These are phyloP conservation scores for Pseudofabraea citricarpa DNA, from an alignment of 2,329 filamentous ascomycete genomes.

Conservation along the genomic window DNA sequence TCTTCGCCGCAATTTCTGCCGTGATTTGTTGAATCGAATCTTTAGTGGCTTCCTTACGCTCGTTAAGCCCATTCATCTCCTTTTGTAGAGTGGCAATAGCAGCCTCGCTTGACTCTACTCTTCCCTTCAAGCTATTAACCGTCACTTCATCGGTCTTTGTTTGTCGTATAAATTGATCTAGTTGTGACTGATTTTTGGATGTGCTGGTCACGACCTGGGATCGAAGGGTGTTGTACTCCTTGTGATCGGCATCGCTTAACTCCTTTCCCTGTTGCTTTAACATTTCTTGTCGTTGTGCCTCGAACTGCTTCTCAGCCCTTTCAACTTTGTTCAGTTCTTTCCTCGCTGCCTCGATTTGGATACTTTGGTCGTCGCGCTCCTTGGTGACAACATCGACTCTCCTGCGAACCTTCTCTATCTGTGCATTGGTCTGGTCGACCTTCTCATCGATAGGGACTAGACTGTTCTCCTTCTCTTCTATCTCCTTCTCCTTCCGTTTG, in stretches of 20 bases:
- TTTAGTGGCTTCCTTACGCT: constrained; percentile 62
- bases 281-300: constrained; percentile 79
- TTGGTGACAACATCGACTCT: constrained; percentile 68
- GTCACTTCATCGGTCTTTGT: constrained; percentile 89
- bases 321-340: constrained; percentile 81
- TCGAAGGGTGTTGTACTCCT: constrained; percentile 81
- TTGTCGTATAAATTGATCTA: constrained; percentile 84
- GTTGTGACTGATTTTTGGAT: constrained; percentile 72
- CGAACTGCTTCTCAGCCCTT: constrained; percentile 84
- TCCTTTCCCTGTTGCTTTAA: constrained; percentile 84
- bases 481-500: constrained; percentile 77
- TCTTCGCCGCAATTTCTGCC: constrained; percentile 78
- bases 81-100: constrained; percentile 68
- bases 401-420: constrained; percentile 62
- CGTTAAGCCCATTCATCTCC: constrained; percentile 64
- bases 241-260: constrained; percentile 78
- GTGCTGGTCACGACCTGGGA: constrained; percentile 81
- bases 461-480: constrained; percentile 80
- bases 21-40: constrained; percentile 61
- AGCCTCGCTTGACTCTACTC: constrained; percentile 73
- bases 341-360: constrained; percentile 66
- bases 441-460: constrained; percentile 91
- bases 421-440: constrained; percentile 70
- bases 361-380: constrained; percentile 69
- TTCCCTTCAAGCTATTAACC: constrained; percentile 82